Conservation (phyloP, 345 rosid genomes). For the Brassica carinata region DNA sequence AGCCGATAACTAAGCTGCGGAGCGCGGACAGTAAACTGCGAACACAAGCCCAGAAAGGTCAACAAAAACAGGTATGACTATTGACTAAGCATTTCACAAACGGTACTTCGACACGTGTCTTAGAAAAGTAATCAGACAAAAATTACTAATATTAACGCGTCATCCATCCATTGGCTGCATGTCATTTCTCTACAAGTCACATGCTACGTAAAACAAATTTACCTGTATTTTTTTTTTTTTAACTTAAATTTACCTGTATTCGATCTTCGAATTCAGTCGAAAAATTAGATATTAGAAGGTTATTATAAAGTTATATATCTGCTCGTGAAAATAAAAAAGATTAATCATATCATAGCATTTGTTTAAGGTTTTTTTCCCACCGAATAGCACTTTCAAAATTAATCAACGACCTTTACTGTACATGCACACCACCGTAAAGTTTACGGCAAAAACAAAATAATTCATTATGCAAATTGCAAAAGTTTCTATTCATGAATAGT, state of each 20-base stretch:
- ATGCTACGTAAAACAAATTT: background rate
- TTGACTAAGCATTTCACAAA: constrained; percentile 21
- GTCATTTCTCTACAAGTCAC: background rate
- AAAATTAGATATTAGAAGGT: background rate
- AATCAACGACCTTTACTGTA: background rate
- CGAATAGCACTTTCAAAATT: background rate
- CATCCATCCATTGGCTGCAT: background rate
- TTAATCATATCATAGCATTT: background rate
- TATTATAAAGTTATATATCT: background rate
- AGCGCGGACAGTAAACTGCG: background rate
- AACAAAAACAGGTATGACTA: constrained; percentile 33
- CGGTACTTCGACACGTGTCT: background rate
- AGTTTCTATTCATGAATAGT: background rate
- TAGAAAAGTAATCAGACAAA: background rate
- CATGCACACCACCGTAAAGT: background rate
- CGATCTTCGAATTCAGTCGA: background rate
- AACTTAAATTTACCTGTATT: background rate
- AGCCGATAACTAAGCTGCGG: background rate
- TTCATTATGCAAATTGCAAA: background rate
- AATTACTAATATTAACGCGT: background rate
- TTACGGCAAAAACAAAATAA: background rate
- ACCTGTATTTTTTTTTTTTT: background rate
- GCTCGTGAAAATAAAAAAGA: background rate
- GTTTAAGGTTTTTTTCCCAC: background rate
- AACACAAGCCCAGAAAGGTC: constrained; percentile 25